Conservation (phyloP, 768 basidiomycete species). For the Hygrocybe punicea region DNA sequence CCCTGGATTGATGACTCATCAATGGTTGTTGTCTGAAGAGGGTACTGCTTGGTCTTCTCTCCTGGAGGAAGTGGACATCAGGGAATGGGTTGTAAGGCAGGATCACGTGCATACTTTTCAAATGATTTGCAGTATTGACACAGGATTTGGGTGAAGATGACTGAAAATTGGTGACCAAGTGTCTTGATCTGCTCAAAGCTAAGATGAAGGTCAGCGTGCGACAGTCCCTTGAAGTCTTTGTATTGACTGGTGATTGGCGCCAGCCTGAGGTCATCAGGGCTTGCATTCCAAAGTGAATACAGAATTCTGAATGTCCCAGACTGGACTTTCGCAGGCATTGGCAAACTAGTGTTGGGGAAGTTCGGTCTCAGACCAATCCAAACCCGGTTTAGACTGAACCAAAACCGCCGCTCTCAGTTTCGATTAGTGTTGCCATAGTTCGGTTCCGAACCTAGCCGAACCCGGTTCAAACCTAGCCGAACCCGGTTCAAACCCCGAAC, state of each 20-base stretch:
- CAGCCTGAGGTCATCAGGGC: conserved; percentile 15
- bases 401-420: too few relatives aligned
- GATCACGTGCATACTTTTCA: not conserved
- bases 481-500: too few relatives aligned
- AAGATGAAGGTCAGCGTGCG: conserved; percentile 10
- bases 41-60: conserved; percentile 22
- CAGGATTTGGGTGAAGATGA: conserved; percentile 5
- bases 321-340: too few relatives aligned
- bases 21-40: conserved; percentile 22
- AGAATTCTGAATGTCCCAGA: too few relatives aligned
- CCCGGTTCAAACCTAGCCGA: too few relatives aligned
- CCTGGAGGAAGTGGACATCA: conserved; percentile 18
- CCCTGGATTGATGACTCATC: conserved; percentile 30
- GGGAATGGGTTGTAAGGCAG: conserved; percentile 14
- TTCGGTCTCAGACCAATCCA: too few relatives aligned
- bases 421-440: too few relatives aligned
- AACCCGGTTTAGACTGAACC: too few relatives aligned
- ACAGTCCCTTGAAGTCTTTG: conserved; percentile 4
- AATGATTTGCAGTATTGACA: conserved; percentile 1
- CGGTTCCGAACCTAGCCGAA: too few relatives aligned
- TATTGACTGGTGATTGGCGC: conserved; percentile 18
- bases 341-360: too few relatives aligned
- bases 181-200: conserved; percentile 3
- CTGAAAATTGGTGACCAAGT: not conserved
- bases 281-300: conserved; percentile 23